Conservation (phyloP, 1,284 basidiomycete species). For the Tilletia indica region DNA sequence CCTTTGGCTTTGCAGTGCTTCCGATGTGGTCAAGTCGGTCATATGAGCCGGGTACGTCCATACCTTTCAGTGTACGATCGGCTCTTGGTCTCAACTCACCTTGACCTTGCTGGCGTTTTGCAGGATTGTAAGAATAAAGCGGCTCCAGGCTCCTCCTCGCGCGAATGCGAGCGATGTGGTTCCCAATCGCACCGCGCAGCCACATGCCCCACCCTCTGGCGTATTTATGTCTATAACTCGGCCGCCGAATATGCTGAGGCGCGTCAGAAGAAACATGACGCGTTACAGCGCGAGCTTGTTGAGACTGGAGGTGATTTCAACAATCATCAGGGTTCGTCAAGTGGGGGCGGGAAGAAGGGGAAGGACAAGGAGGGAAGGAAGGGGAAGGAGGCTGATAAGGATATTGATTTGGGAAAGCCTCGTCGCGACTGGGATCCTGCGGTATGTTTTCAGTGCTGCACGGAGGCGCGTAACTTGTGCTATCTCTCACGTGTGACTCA, state of each 20-base stretch:
- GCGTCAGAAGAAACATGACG: constrained; percentile 20
- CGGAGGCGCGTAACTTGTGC: no score
- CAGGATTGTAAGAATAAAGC: constrained; percentile 68
- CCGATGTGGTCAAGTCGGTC: constrained; percentile 80
- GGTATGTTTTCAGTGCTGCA: constrained; percentile 6
- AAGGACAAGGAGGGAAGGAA: constrained; percentile 27
- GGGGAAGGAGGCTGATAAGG: constrained; percentile 27
- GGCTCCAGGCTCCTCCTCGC: constrained; percentile 41
- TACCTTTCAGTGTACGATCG: neutral
- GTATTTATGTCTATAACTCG: constrained; percentile 75
- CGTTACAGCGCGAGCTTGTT: constrained; percentile 19
- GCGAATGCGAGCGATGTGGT: constrained; percentile 75
- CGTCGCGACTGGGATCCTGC: constrained; percentile 29
- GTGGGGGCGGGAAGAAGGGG: constrained; percentile 23
- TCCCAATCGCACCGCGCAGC: constrained; percentile 67
- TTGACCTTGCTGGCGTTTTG: neutral
- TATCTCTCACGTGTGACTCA: no score
- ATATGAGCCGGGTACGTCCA: constrained; percentile 65
- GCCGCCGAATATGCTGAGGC: constrained; percentile 61
- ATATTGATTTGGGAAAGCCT: constrained; percentile 24
- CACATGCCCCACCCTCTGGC: constrained; percentile 85
- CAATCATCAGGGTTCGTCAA: neutral
- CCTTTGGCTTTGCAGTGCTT: constrained; percentile 80
- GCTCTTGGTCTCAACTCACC: neutral
- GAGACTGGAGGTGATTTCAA: constrained; percentile 11